These are phyloP conservation scores for Aspergillus steynii DNA, from an alignment of 495 filamentous ascomycete species.

Conservation along the genomic window DNA sequence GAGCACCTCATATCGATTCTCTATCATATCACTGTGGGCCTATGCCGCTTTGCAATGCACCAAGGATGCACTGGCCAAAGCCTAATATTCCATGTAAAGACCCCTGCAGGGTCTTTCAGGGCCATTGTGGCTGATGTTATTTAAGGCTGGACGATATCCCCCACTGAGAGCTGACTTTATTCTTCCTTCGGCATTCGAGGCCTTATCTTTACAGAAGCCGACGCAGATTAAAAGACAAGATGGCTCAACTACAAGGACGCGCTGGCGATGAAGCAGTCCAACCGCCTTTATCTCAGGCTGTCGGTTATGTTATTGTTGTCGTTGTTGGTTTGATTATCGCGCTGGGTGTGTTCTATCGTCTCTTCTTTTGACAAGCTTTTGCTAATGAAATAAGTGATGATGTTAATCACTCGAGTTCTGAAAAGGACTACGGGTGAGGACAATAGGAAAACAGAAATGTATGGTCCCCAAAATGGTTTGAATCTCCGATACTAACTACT, in stretches of 20 bases:
- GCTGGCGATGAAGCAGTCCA: slow-evolving; percentile 12
- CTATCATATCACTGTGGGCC: slow-evolving; percentile 30
- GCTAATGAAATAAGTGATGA: slow-evolving; percentile 30
- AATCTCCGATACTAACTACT: background rate
- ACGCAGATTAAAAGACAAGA: too few species aligned
- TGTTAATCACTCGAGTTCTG: slow-evolving; percentile 33
- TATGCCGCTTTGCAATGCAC: background rate
- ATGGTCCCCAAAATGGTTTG: too few species aligned
- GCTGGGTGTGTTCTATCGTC: slow-evolving; percentile 17
- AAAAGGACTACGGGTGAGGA: slow-evolving; percentile 41
- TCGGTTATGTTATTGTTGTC: slow-evolving; percentile 40
- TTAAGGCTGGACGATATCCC: background rate
- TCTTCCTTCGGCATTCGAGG: background rate
- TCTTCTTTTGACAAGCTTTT: too few species aligned
- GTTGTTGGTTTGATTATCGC: slow-evolving; percentile 34
- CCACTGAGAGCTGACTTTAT: too few species aligned
- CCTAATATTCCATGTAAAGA: background rate
- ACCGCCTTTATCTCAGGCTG: slow-evolving; percentile 38
- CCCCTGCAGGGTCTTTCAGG: background rate
- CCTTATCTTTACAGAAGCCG: background rate
- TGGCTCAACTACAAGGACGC: background rate
- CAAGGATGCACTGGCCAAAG: background rate
- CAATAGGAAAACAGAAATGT: slow-evolving; percentile 46
- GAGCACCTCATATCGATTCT: slow-evolving; percentile 5
- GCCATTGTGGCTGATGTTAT: background rate